These are phyloP conservation scores for Hymenoscyphus infarciens DNA, from an alignment of 2,329 filamentous ascomycete genomes.

Conservation along the genomic window DNA sequence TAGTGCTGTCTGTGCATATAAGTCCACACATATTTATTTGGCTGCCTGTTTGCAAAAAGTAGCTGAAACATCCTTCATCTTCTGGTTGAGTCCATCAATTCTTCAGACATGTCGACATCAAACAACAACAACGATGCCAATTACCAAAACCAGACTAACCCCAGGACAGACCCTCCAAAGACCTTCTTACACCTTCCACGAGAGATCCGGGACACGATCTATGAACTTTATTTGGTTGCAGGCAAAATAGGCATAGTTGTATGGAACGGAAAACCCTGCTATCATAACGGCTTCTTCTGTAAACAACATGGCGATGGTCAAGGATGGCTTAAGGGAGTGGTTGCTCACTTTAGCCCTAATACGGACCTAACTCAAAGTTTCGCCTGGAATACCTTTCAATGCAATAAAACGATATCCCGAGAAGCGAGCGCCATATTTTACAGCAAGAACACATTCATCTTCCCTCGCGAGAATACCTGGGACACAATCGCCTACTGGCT, in stretches of 20 bases:
- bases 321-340: neutral
- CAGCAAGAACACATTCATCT: neutral
- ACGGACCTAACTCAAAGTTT: neutral
- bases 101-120: neutral
- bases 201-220: neutral
- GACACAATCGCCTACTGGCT: neutral
- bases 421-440: slow-evolving; percentile 4
- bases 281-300: neutral
- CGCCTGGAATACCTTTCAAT: slow-evolving; percentile 1
- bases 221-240: neutral
- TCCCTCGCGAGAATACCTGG: neutral
- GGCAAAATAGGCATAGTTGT: neutral
- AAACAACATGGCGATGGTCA: neutral
- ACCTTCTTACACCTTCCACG: neutral
- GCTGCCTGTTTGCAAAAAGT: neutral
- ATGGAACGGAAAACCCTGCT: neutral
- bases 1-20: neutral
- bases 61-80: neutral
- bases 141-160: neutral
- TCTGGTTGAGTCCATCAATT: neutral
- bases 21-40: neutral
- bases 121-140: neutral
- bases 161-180: neutral
- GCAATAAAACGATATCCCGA: neutral
- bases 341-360: neutral